A percentile compares a stretch with the other conserved stretches of the same genome.
Evolutionary conservation across 805 yeast species (phyloP).

Genomic region (Candida boidinii): DNA sequence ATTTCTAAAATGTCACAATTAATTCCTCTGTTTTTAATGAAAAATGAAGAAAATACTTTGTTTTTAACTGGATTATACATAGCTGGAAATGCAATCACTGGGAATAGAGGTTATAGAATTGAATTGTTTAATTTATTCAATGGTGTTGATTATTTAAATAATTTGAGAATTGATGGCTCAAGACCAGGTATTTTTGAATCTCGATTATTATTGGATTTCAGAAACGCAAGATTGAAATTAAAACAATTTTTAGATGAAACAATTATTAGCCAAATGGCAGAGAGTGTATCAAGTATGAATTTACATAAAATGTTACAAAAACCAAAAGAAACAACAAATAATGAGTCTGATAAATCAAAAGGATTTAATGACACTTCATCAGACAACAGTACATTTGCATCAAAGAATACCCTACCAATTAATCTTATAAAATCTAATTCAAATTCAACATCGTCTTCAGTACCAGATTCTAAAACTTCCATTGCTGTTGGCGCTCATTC

Average conservation of each 20-base stretch:
- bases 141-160: conserved; percentile 40
- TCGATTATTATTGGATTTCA: conserved; percentile 42
- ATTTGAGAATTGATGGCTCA: conserved; percentile 48
- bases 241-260: conserved; percentile 30
- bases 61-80: conserved; percentile 21
- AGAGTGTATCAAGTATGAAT: conserved; percentile 28
- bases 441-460: not conserved
- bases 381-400: no score
- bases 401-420: no score
- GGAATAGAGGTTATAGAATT: conserved; percentile 35
- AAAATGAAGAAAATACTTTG: conserved; percentile 12
- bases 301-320: conserved; percentile 5
- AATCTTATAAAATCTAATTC: not conserved
- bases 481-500: not conserved
- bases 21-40: conserved; percentile 29
- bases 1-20: conserved; percentile 28
- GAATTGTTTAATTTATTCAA: conserved; percentile 49
- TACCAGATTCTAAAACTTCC: not conserved
- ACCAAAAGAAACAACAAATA: conserved; percentile 3
- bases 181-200: conserved; percentile 55
- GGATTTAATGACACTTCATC: no score
- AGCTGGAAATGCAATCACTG: conserved; percentile 30
- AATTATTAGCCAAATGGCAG: conserved; percentile 27
- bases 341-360: no score
- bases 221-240: conserved; percentile 34